Conservation (phyloP, 495 filamentous ascomycete genomes). For the Venustampulla echinocandica region DNA sequence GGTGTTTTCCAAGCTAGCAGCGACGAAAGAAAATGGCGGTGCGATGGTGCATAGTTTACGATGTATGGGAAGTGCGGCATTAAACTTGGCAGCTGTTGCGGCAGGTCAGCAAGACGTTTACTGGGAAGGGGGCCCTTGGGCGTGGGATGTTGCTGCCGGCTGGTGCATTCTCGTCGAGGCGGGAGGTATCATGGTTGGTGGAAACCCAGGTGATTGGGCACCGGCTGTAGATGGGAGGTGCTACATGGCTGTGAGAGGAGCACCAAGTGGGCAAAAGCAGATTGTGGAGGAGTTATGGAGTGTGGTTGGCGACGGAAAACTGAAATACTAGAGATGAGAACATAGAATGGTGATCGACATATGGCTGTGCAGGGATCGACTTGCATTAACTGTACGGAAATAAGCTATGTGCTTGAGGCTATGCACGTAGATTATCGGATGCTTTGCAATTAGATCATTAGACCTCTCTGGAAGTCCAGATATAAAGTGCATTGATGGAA, state of each 20-base stretch:
- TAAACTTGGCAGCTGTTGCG: constrained; percentile 79
- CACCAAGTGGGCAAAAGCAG: constrained; percentile 58
- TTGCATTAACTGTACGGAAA: too few species aligned
- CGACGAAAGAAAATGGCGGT: constrained; percentile 55
- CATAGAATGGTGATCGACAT: neutral
- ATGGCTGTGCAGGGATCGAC: too few species aligned
- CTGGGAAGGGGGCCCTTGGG: constrained; percentile 93
- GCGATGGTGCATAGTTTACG: constrained; percentile 78
- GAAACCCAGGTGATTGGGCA: constrained; percentile 71
- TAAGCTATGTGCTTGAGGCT: too few species aligned
- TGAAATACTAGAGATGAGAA: neutral
- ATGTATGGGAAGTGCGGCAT: constrained; percentile 67
- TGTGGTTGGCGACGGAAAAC: constrained; percentile 24
- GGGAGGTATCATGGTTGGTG: constrained; percentile 70
- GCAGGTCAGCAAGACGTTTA: constrained; percentile 72
- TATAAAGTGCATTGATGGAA: too few species aligned
- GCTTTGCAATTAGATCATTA: too few species aligned
- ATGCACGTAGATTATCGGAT: too few species aligned
- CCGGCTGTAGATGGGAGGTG: constrained; percentile 63
- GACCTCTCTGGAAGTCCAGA: too few species aligned
- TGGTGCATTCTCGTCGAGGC: constrained; percentile 85
- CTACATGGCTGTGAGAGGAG: constrained; percentile 69
- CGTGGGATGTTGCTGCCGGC: constrained; percentile 88
- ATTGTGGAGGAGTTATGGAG: constrained; percentile 79
- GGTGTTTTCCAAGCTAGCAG: constrained; percentile 61